phyloP scores from a whole-genome alignment of 495 filamentous ascomycete genomes.

The Aeminium ludgeri region DNA sequence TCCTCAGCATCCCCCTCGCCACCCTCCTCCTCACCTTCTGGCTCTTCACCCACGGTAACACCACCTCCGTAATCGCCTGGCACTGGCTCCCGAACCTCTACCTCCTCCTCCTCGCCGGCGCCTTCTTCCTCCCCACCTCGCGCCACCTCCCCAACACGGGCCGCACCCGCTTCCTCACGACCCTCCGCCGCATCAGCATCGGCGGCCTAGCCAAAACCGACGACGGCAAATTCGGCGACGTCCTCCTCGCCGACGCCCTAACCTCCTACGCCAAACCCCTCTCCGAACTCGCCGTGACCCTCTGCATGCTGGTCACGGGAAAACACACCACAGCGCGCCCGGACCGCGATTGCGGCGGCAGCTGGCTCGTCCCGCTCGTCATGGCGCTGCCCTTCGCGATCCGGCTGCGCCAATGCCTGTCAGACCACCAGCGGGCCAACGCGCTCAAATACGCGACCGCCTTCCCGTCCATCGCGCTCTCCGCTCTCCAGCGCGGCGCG shows the following conservation, averaged over 20 bases:
- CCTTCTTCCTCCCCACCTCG: slow-evolving; percentile 50
- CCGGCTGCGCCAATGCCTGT: slow-evolving; percentile 81
- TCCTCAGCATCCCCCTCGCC: slow-evolving; percentile 51
- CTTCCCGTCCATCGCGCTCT: slow-evolving; percentile 76
- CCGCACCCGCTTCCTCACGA: slow-evolving; percentile 55
- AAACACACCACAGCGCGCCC: slow-evolving; percentile 62
- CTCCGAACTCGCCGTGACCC: slow-evolving; percentile 69
- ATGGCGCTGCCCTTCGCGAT: slow-evolving; percentile 69
- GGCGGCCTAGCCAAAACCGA: slow-evolving; percentile 65
- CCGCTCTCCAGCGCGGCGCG: slow-evolving; percentile 37
- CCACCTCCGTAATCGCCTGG: slow-evolving; percentile 49
- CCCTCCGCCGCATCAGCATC: slow-evolving; percentile 52
- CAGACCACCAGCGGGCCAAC: slow-evolving; percentile 73
- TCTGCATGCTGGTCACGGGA: slow-evolving; percentile 60
- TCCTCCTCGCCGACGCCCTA: slow-evolving; percentile 83
- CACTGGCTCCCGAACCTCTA: slow-evolving; percentile 70
- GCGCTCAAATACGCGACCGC: slow-evolving; percentile 81
- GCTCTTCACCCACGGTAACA: slow-evolving; percentile 52
- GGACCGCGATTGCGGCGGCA: slow-evolving; percentile 59
- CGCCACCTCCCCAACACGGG: slow-evolving; percentile 48
- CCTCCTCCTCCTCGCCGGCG: slow-evolving; percentile 52
- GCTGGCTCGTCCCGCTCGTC: slow-evolving; percentile 58
- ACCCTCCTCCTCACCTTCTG: slow-evolving; percentile 67
- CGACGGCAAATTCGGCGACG: slow-evolving; percentile 83
- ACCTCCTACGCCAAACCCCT: slow-evolving; percentile 88